phyloP scores from a whole-genome alignment of 306 rosid genomes.

The Comarum palustre region DNA sequence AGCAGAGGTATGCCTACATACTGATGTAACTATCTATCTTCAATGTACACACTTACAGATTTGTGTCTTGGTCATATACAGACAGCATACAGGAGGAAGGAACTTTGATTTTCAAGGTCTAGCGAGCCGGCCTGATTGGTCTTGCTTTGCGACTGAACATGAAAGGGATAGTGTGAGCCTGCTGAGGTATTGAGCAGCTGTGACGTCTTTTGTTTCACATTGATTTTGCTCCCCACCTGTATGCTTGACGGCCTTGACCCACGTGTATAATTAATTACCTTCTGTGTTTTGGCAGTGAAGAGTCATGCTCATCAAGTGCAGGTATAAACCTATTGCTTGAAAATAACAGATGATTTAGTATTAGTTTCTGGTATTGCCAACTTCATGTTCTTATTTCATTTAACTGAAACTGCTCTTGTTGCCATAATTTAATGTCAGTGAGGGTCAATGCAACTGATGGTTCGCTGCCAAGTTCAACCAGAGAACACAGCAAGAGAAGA shows the following conservation, averaged over 20 bases:
- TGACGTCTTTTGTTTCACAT: slow-evolving; percentile 8
- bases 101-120: slow-evolving; percentile 38
- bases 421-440: slow-evolving; percentile 39
- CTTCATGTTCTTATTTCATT: neutral
- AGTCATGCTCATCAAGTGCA: slow-evolving; percentile 77
- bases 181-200: slow-evolving; percentile 48
- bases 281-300: slow-evolving; percentile 60
- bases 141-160: slow-evolving; percentile 51
- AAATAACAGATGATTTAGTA: neutral
- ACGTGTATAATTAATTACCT: slow-evolving; percentile 26
- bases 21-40: slow-evolving; percentile 3
- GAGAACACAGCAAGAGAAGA: slow-evolving; percentile 42
- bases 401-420: slow-evolving; percentile 6
- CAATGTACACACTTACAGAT: slow-evolving; percentile 20
- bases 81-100: slow-evolving; percentile 38
- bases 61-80: slow-evolving; percentile 28
- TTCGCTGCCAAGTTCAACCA: slow-evolving; percentile 37
- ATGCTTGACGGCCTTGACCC: slow-evolving; percentile 21
- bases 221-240: neutral
- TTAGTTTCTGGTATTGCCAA: neutral
- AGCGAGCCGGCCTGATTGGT: slow-evolving; percentile 30
- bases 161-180: slow-evolving; percentile 61
- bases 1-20: slow-evolving; percentile 51
- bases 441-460: slow-evolving; percentile 45
- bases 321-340: slow-evolving; percentile 37